These are phyloP conservation scores for Erodium trifolium DNA, from an alignment of 441 rosid species.

Conservation along the genomic window DNA sequence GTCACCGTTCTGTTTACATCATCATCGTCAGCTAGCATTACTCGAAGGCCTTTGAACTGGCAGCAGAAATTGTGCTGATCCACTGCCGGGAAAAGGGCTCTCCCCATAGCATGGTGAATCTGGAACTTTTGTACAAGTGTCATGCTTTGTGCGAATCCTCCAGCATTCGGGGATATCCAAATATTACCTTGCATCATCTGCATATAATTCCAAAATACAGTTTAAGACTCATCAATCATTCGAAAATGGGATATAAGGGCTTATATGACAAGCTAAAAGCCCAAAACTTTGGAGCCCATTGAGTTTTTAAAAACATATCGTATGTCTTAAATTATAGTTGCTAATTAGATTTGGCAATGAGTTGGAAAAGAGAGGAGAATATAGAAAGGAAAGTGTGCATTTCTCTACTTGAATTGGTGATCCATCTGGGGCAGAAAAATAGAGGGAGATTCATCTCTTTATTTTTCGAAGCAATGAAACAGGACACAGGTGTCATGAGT, in stretches of 20 bases:
- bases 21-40: slow-evolving; percentile 51
- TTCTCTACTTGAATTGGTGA: neutral
- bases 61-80: slow-evolving; percentile 38
- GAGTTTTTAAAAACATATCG: neutral
- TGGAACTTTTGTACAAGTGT: slow-evolving; percentile 49
- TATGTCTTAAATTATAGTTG: neutral
- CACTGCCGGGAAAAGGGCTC: neutral
- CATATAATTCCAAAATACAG: slow-evolving; percentile 13
- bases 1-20: slow-evolving; percentile 54
- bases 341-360: neutral
- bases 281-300: neutral
- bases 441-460: too few relatives aligned
- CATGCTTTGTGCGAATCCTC: slow-evolving; percentile 50
- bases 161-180: slow-evolving; percentile 43
- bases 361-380: neutral
- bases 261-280: neutral
- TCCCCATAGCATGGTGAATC: slow-evolving; percentile 26
- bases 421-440: neutral
- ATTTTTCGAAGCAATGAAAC: too few relatives aligned
- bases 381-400: neutral
- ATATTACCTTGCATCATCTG: slow-evolving; percentile 80
- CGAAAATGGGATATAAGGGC: neutral
- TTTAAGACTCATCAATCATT: neutral
- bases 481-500: too few relatives aligned
- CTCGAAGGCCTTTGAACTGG: slow-evolving; percentile 44